A percentile compares a stretch with the other conserved stretches of the same genome.
phyloP scores from a whole-genome alignment of 805 yeast genomes.

The Millerozyma acaciae region DNA sequence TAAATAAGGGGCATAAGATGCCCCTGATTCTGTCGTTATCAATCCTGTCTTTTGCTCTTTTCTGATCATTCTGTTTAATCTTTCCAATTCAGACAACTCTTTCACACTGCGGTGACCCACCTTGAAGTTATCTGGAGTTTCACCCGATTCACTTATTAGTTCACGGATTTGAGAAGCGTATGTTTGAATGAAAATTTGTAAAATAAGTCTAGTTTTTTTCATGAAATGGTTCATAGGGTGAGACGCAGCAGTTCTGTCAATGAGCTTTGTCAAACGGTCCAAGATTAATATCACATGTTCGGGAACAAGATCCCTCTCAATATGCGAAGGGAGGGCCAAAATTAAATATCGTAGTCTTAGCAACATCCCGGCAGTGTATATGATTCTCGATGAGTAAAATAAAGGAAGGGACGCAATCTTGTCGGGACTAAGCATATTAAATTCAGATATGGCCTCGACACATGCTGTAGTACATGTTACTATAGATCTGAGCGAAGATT shows the following conservation, averaged over 20 bases:
- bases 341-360: constrained; percentile 53
- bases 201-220: constrained; percentile 51
- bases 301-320: constrained; percentile 46
- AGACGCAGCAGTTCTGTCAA: constrained; percentile 24
- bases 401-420: constrained; percentile 56
- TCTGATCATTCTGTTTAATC: constrained; percentile 6
- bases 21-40: constrained; percentile 8
- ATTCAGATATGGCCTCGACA: constrained; percentile 47
- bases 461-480: constrained; percentile 53
- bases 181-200: constrained; percentile 58
- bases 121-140: constrained; percentile 18
- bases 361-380: constrained; percentile 65
- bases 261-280: constrained; percentile 23
- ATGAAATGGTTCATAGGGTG: constrained; percentile 45
- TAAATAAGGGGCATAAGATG: constrained; percentile 15
- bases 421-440: constrained; percentile 39
- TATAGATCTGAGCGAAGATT: constrained; percentile 39
- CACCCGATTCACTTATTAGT: constrained; percentile 21
- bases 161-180: constrained; percentile 52
- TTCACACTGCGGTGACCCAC: constrained; percentile 9
- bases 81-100: constrained; percentile 19
- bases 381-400: constrained; percentile 51
- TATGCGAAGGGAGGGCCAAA: constrained; percentile 47
- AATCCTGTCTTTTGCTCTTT: constrained; percentile 4
- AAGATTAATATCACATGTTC: constrained; percentile 36